Conservation (phyloP, 2,329 filamentous ascomycete genomes). For the Dothidotthia symphoricarpi region DNA sequence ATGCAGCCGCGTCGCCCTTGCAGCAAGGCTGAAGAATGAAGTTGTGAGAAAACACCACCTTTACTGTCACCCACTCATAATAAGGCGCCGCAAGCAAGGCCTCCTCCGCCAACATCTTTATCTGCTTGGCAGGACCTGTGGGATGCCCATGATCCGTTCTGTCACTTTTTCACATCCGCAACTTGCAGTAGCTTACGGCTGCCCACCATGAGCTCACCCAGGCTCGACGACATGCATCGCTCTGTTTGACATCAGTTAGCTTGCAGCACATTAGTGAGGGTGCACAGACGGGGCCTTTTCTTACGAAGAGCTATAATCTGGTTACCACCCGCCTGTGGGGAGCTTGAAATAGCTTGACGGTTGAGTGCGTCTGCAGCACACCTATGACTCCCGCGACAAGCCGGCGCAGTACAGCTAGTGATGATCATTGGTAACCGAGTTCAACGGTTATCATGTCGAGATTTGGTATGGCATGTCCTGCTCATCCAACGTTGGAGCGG, state of each 20-base stretch:
- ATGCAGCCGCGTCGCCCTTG: slow-evolving; percentile 33
- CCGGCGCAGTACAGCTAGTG: slow-evolving; percentile 21
- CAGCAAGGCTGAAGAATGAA: slow-evolving; percentile 34
- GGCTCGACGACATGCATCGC: slow-evolving; percentile 17
- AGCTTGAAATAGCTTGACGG: slow-evolving; percentile 22
- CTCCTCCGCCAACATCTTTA: neutral
- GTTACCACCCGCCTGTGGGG: slow-evolving; percentile 13
- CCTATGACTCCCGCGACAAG: slow-evolving; percentile 27
- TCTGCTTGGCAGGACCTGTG: slow-evolving; percentile 4
- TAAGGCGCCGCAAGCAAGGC: slow-evolving; percentile 2
- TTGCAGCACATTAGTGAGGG: slow-evolving; percentile 31
- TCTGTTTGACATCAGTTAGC: slow-evolving; percentile 33
- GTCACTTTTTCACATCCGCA: slow-evolving; percentile 29
- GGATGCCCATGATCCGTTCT: slow-evolving; percentile 17
- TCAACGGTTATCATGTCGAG: slow-evolving; percentile 15
- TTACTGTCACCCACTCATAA: slow-evolving; percentile 2
- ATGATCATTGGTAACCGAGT: slow-evolving; percentile 20
- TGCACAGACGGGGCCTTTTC: slow-evolving; percentile 33
- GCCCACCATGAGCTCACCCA: slow-evolving; percentile 11
- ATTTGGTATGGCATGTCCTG: slow-evolving; percentile 13
- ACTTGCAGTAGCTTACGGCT: slow-evolving; percentile 8
- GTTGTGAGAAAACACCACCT: neutral
- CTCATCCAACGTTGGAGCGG: slow-evolving; percentile 9
- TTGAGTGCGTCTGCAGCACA: slow-evolving; percentile 19
- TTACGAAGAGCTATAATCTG: slow-evolving; percentile 20